phyloP scores from a whole-genome alignment of 2,329 filamentous ascomycete species.

The Pseudocercospora crystallina region DNA sequence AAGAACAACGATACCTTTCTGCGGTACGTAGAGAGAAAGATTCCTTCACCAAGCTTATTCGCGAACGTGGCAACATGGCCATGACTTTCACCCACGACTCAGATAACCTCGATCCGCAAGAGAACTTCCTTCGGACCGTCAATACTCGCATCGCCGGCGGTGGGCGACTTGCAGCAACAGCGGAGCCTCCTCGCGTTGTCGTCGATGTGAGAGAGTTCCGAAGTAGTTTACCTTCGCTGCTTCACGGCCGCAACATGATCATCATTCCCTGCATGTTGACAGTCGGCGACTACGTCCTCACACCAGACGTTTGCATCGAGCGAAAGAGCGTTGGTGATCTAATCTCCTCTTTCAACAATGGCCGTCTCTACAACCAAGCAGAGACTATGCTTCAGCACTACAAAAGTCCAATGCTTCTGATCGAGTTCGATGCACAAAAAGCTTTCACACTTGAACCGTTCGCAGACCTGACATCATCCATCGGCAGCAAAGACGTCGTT shows the following conservation, averaged over 20 bases:
- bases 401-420: constrained; percentile 83
- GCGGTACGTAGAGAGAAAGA: constrained; percentile 94
- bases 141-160: constrained; percentile 97
- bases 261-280: constrained; percentile 94
- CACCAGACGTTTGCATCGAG: constrained; percentile 87
- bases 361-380: constrained; percentile 85
- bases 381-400: constrained; percentile 96
- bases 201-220: constrained; percentile 96
- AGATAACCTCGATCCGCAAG: constrained; percentile 75
- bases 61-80: constrained; percentile 88
- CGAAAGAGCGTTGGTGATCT: constrained; percentile 91
- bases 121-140: constrained; percentile 88
- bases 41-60: constrained; percentile 90
- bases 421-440: constrained; percentile 97
- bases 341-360: constrained; percentile 87
- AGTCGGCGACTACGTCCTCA: constrained; percentile 93
- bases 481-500: constrained; percentile 60
- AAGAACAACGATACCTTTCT: constrained; percentile 90
- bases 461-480: constrained; percentile 56
- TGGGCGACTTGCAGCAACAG: constrained; percentile 77
- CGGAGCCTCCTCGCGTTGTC: constrained; percentile 83
- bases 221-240: constrained; percentile 83
- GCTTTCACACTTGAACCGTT: constrained; percentile 81
- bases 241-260: constrained; percentile 84
- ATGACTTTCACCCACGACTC: constrained; percentile 75